phyloP scores from a whole-genome alignment of 345 rosid species.

The Gossypium bickii region DNA sequence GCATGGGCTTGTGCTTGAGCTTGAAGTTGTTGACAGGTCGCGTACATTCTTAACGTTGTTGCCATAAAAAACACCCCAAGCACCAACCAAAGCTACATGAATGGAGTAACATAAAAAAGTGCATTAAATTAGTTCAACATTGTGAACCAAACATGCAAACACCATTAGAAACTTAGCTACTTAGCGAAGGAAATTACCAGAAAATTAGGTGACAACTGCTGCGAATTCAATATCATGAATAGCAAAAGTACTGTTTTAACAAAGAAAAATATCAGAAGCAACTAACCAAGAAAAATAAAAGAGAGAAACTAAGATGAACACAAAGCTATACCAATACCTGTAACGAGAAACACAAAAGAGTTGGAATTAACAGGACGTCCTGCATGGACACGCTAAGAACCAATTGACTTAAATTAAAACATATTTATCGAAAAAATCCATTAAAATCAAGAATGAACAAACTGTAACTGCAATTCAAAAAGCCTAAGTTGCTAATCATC shows the following conservation, averaged over 20 bases:
- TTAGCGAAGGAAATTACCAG: conserved; percentile 44
- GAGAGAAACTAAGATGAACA: background rate
- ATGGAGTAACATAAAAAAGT: conserved; percentile 3
- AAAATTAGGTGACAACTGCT: conserved; percentile 91
- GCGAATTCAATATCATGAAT: conserved; percentile 92
- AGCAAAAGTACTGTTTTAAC: conserved; percentile 67
- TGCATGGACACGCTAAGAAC: conserved; percentile 71
- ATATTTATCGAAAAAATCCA: background rate
- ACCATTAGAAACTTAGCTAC: background rate
- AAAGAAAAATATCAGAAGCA: conserved; percentile 9
- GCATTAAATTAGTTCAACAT: background rate
- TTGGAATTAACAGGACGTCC: conserved; percentile 78
- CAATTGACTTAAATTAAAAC: conserved; percentile 10
- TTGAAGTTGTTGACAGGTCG: conserved; percentile 90
- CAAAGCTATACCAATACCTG: conserved; percentile 43
- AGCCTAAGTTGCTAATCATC: background rate
- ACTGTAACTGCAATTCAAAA: background rate
- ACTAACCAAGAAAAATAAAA: background rate
- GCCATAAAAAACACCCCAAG: conserved; percentile 88
- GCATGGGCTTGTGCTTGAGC: conserved; percentile 95
- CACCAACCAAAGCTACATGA: conserved; percentile 83
- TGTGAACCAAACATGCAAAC: conserved; percentile 2
- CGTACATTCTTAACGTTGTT: conserved; percentile 86
- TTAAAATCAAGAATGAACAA: background rate
- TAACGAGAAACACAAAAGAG: conserved; percentile 86